Base-by-base conservation (phyloP, 1,284 basidiomycete genomes). In the Fomes fomentarius region DNA sequence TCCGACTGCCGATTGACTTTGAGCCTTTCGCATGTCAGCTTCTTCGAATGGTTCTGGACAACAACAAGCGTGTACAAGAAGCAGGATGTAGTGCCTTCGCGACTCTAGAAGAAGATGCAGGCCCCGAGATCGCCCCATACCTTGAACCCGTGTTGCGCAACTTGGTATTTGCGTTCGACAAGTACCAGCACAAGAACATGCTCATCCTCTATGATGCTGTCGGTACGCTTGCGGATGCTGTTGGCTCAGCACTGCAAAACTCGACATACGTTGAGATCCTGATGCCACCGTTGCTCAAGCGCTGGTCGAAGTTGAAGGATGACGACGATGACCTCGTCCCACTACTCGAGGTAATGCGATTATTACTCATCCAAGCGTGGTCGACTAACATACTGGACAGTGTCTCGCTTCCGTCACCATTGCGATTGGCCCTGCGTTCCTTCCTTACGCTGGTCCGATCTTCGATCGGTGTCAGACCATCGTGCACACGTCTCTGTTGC, bases 131-230 rank as follows among this genome's bases (percentile, higher is more conserved):
- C 44, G 89, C 87, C 15, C 97, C 96, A 0, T 99, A 91, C 76
- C 85, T 99, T 14, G 94, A 96, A 65, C 96, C 96, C 1, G 93
- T 99, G 48, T 79, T 99, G 48, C 88, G 91, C 53, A 98, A 98
- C 70, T 82, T 99, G 50, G 96, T 98, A 19, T 89, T 93, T 61
- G 97, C 97, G 0, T 99, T 99, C 72, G 87, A 93, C 60, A 98
- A 97, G 75, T 99, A 99, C 71, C 96, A 99, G 71, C 95, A 98
- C 73, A 99, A 99, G 84, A 99, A 99, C 70, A 87, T 99, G 82
- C 82, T 99, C 60, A 99, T 99, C 62, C 76, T 99, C 34, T 99
- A 99, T 70, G 97, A 99, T 69, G 97, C 97, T 12, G 90, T 99
- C 52, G 96, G 97, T 5, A 99, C 97, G 1, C 79, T 99, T 15